Conservation (phyloP, 2,329 filamentous ascomycete species). For the Dactylonectria estremocensis region DNA sequence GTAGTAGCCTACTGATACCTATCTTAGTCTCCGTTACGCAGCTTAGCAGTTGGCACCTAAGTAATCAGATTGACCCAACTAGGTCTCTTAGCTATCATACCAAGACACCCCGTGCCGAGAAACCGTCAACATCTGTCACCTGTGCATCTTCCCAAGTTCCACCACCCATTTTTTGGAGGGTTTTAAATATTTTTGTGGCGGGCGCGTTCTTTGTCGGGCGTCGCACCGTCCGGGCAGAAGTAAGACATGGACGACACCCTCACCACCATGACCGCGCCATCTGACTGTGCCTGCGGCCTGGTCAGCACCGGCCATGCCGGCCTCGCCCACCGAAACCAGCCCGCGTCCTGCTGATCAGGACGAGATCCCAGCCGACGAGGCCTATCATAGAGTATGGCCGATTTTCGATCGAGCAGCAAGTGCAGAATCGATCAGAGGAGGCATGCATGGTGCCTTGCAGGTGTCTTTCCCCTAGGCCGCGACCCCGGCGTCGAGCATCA, state of each 20-base stretch:
- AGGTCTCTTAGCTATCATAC: background rate
- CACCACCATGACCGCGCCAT: slow-evolving; percentile 42
- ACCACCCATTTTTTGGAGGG: background rate
- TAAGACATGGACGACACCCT: slow-evolving; percentile 52
- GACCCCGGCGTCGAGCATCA: slow-evolving; percentile 40
- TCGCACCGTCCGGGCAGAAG: slow-evolving; percentile 34
- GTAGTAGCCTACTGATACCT: background rate
- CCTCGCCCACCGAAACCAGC: slow-evolving; percentile 20
- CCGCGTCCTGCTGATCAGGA: slow-evolving; percentile 47
- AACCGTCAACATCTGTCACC: background rate
- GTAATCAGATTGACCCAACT: too few relatives aligned
- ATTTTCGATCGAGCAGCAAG: slow-evolving; percentile 47
- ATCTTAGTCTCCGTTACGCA: too few relatives aligned
- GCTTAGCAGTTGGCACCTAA: too few relatives aligned
- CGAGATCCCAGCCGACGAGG: slow-evolving; percentile 16
- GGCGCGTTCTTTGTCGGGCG: slow-evolving; percentile 12
- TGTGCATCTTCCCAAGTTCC: slow-evolving; percentile 31
- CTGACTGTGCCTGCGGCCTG: slow-evolving; percentile 47
- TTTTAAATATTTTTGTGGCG: slow-evolving; percentile 1
- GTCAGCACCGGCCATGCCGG: slow-evolving; percentile 42
- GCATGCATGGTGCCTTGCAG: slow-evolving; percentile 50
- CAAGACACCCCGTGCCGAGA: background rate
- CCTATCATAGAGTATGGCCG: slow-evolving; percentile 51
- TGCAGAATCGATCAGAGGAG: slow-evolving; percentile 49
- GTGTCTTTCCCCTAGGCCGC: slow-evolving; percentile 30